phyloP scores from a whole-genome alignment of 805 yeast species.

The Torulaspora franciscae region DNA sequence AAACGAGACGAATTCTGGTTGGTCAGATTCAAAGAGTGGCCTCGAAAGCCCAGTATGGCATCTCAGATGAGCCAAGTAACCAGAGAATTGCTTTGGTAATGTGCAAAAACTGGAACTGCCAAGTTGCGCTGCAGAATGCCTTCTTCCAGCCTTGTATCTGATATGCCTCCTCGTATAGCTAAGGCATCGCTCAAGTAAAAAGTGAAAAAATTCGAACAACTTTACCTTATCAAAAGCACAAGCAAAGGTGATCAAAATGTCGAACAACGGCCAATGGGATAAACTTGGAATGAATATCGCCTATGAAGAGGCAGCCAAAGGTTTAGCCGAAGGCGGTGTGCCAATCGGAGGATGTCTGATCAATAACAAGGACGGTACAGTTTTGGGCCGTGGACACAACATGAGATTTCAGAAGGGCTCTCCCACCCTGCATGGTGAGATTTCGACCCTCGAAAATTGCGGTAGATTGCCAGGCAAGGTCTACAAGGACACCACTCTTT shows the following conservation, averaged over 20 bases:
- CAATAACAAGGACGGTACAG: constrained; percentile 59
- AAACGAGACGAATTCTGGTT: background rate
- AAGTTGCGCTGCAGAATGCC: too few relatives aligned
- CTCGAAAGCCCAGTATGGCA: too few relatives aligned
- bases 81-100: too few relatives aligned
- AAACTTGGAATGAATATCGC: constrained; percentile 62
- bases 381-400: constrained; percentile 87
- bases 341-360: constrained; percentile 56
- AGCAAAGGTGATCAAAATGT: background rate
- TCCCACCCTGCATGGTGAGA: constrained; percentile 89
- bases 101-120: too few relatives aligned
- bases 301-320: constrained; percentile 61
- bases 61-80: too few relatives aligned
- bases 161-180: too few relatives aligned
- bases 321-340: constrained; percentile 81
- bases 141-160: too few relatives aligned
- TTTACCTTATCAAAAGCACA: background rate
- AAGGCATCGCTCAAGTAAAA: background rate
- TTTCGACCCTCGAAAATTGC: constrained; percentile 80
- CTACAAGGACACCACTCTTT: constrained; percentile 83
- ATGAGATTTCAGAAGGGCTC: constrained; percentile 80
- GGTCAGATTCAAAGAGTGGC: background rate
- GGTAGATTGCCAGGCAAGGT: constrained; percentile 78
- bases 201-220: background rate
- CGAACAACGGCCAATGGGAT: constrained; percentile 42